Base-by-base conservation (phyloP, 2,329 filamentous ascomycete species). In the Colletotrichum orchidophilum region DNA sequence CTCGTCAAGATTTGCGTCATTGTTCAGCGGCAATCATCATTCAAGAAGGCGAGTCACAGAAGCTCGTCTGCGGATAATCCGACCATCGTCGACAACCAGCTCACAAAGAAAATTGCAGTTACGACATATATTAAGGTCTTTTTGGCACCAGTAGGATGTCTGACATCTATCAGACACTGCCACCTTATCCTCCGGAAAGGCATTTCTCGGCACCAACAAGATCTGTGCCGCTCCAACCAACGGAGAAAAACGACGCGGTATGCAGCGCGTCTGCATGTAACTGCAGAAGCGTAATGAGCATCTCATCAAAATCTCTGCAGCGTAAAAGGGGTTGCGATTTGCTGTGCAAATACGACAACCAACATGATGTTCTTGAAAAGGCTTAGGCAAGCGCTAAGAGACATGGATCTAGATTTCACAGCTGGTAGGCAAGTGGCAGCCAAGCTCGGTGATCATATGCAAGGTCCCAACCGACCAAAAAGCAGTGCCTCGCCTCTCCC, bases 281-380 rank as follows among this genome's bases (percentile, higher is more conserved):
- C 39, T 72, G 70, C 66, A 72, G 70, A 72, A 70, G 66, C 70
- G 70, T 70, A 70, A 70, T 70, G 54, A 66, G 54, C 8, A 24
- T 24, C 46, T 53, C 60, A 62, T 57, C 49, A 72, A 72, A 65
- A 24, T 26, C 27, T 70, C 66, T 70, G 70, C 70, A 70, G 31
- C 21, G 54, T 31, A 39, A 70, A 63, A 61, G 66, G 66, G 66
- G 49, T 29, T 33, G 53, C 53, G 68, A 21, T 46, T 39, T 68
- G 33, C 58, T 52, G 63, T 1, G 24, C 26, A 24, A 50, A 59
- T 59, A 65, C 8, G 15, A 35, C 42, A 24, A 53, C 55, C 39
- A 57, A 60, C 50, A 21, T 42, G 15, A 31, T 5, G 33, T 35
- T 29, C 42, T 55, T 21, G 26, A 42, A 29, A 33, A 66, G 46